Conservation (phyloP, 129 eudicot species). For the Dittrichia graveolens region DNA sequence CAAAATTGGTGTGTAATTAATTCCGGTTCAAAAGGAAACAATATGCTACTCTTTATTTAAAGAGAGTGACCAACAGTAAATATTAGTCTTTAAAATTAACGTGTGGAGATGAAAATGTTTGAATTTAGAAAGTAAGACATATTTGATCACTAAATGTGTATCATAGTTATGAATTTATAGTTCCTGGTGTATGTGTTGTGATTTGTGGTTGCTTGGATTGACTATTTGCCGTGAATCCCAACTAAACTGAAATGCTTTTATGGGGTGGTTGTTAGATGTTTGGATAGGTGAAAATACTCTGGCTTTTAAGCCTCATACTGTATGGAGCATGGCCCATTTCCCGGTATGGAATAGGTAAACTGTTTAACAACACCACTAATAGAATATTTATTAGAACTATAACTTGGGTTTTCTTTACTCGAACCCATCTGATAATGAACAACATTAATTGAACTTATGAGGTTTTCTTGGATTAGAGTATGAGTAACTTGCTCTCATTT, state of each 20-base stretch:
- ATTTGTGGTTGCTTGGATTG: neutral
- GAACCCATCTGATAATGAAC: neutral
- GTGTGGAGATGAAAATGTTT: neutral
- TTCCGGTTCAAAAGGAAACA: neutral
- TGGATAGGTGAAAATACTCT: neutral
- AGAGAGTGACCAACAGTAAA: neutral
- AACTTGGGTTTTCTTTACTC: neutral
- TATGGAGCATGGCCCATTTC: neutral
- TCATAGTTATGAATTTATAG: neutral
- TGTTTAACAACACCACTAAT: neutral
- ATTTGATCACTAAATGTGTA: neutral
- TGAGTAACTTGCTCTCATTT: neutral
- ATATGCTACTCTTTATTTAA: neutral
- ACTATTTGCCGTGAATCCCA: neutral
- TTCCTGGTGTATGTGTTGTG: neutral
- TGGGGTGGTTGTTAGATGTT: neutral
- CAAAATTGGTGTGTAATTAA: neutral
- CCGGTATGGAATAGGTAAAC: neutral
- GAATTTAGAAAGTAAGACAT: neutral
- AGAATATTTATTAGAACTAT: neutral
- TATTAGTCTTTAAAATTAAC: neutral
- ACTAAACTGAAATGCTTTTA: slow-evolving; percentile 1
- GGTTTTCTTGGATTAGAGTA: neutral
- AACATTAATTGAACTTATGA: neutral
- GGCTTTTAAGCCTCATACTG: neutral